These are phyloP conservation scores for Thalassiosira profunda DNA, from an alignment of 108 stramenopile species.

Conservation along the genomic window DNA sequence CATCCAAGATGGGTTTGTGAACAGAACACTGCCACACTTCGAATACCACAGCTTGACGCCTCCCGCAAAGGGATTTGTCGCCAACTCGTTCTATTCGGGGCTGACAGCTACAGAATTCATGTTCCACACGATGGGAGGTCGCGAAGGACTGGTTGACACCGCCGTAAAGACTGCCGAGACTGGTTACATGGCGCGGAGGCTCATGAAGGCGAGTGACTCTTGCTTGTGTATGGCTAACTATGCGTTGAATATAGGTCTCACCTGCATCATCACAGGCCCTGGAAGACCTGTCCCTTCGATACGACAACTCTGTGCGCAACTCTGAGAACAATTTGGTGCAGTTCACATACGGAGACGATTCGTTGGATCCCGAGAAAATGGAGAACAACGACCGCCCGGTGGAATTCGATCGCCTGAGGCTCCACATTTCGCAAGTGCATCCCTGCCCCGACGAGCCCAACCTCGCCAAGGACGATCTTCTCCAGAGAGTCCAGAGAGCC, in stretches of 20 bases:
- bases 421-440: conserved; percentile 55
- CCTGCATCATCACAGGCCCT: conserved; percentile 52
- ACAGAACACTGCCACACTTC: conserved; percentile 95
- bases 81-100: conserved; percentile 97
- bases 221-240: neutral
- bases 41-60: conserved; percentile 89
- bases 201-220: conserved; percentile 91
- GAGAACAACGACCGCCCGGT: conserved; percentile 93
- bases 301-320: conserved; percentile 97
- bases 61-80: conserved; percentile 97
- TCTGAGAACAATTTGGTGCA: conserved; percentile 97
- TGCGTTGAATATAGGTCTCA: neutral
- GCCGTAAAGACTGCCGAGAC: conserved; percentile 99
- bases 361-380: conserved; percentile 95
- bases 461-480: conserved; percentile 54
- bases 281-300: conserved; percentile 96
- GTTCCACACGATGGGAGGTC: conserved; percentile 99
- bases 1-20: conserved; percentile 98
- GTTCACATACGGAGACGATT: conserved; percentile 98
- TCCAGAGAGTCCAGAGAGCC: conserved; percentile 47
- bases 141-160: conserved; percentile 99
- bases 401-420: conserved; percentile 78
- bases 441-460: conserved; percentile 66
- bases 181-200: conserved; percentile 99
- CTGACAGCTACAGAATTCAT: conserved; percentile 99